Evolutionary conservation across 768 basidiomycete species (phyloP).

Genomic region (Roridomyces roridus): DNA sequence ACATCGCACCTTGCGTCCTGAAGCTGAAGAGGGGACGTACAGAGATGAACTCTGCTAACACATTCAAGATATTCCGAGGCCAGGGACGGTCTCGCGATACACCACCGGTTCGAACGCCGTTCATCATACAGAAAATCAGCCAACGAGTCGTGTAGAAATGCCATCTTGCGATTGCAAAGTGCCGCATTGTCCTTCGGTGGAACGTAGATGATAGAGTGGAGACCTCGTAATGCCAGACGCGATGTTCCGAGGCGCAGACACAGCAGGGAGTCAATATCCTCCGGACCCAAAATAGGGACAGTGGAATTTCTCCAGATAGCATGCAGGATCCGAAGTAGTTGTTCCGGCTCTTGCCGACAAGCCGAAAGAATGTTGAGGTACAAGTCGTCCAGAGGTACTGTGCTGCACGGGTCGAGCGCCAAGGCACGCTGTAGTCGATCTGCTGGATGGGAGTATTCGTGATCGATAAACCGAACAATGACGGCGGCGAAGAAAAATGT

Average conservation of each 20-base stretch:
- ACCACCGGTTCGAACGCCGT: background rate
- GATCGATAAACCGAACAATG: background rate
- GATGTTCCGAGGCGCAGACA: background rate
- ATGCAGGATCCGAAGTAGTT: background rate
- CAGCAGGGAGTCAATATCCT: background rate
- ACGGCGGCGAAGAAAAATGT: background rate
- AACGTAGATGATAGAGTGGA: background rate
- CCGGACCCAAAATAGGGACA: background rate
- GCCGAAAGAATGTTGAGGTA: background rate
- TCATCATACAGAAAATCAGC: background rate
- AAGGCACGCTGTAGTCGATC: background rate
- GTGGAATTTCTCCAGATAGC: background rate
- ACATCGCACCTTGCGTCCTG: background rate
- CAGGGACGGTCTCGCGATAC: background rate
- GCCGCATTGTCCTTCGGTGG: background rate
- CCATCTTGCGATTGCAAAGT: too few relatives aligned
- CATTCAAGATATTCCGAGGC: background rate
- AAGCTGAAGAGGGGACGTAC: background rate
- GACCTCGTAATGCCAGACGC: background rate
- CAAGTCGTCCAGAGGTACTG: slow-evolving; percentile 2
- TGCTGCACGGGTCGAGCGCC: background rate
- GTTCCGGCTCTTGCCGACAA: background rate
- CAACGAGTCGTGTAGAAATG: background rate
- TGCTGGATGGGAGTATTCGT: background rate
- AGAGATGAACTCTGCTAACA: background rate